Conservation (phyloP, 1,284 basidiomycete species). For the Paramarasmius palmivorus region DNA sequence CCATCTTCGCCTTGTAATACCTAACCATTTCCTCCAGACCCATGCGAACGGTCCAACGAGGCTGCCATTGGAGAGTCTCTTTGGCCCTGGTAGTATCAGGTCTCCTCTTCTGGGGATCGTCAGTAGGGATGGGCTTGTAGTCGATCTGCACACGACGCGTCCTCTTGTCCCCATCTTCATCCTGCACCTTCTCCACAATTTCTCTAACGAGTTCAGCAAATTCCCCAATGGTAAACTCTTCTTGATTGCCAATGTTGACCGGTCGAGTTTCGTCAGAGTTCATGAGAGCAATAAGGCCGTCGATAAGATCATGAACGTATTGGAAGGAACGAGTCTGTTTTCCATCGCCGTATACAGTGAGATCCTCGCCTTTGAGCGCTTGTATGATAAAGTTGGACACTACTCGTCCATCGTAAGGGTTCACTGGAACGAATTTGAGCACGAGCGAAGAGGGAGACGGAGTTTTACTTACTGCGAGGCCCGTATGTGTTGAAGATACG, state of each 20-base stretch:
- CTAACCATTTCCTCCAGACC: conserved; percentile 93
- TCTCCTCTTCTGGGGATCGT: conserved; percentile 93
- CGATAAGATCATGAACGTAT: conserved; percentile 83
- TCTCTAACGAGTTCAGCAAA: conserved; percentile 89
- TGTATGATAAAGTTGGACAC: conserved; percentile 99
- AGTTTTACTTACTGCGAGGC: conserved; percentile 27
- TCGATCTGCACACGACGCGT: conserved; percentile 69
- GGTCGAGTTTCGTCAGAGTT: conserved; percentile 89
- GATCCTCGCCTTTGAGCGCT: conserved; percentile 91
- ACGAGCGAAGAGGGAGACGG: conserved; percentile 3
- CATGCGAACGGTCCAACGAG: conserved; percentile 88
- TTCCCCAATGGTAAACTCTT: conserved; percentile 93
- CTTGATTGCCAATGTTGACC: conserved; percentile 91
- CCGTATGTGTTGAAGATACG: conserved; percentile 95
- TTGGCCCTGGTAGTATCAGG: conserved; percentile 93
- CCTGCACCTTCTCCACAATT: conserved; percentile 87
- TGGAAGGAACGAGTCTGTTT: conserved; percentile 96
- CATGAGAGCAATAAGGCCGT: conserved; percentile 89
- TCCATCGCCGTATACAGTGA: conserved; percentile 98
- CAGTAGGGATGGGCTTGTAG: conserved; percentile 85
- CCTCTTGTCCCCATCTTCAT: conserved; percentile 69
- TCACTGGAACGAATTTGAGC: conserved; percentile 62
- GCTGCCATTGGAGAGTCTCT: conserved; percentile 86
- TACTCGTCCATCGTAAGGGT: conserved; percentile 93
- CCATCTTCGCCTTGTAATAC: conserved; percentile 88